Base-by-base conservation (phyloP, 2,329 filamentous ascomycete species). In the Cladophialophora psammophila region DNA sequence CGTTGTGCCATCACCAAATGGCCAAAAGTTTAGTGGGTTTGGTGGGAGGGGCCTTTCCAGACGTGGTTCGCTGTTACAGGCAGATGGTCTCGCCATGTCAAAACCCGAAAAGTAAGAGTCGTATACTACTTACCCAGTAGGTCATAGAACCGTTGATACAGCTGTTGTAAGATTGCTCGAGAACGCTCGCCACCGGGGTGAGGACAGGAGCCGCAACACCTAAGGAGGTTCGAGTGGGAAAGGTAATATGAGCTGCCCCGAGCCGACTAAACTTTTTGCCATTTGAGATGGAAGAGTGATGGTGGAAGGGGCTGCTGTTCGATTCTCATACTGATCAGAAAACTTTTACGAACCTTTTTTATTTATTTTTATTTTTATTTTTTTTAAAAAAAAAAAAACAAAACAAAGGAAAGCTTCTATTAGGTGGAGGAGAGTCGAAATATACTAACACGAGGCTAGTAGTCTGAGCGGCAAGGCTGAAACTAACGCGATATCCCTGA, bases 1-100 rank as follows among this genome's bases (percentile, higher is more conserved):
- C 5, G 50, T 13, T 42, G 40, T 42, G 26, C 26, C 26, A 26
- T 26, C 26, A 3, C 26, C 26, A 26, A 26, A 26, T 26, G 26
- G 26, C 26, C 20, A 7, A 50, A 50, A 50, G 45, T 50, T 50
- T 50, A 50, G 45, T 50, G 45, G 52, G 52, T 55, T 55, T 55
- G 52, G 52, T 55, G 52, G 52, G 52, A 55, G 52, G 52, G 52
- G 52, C 52, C 52, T 55, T 55, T 55, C 52, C 52, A 55, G 52
- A 55, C 52, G 34, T 36, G n/a, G 52, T 12, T 12, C 45, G 45
- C 45, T 50, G 45, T 20, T 50, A 26, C 8, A 50, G 45, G 18
- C 20, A 20, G 20, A 50, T 10, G 45, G 45, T 50, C 45, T 50
- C 45, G 18, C 45, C 45, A 50, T 20, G 18, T 26, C 18, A 50